Conservation (phyloP, 768 basidiomycete species). For the Mycena albidolilacea region DNA sequence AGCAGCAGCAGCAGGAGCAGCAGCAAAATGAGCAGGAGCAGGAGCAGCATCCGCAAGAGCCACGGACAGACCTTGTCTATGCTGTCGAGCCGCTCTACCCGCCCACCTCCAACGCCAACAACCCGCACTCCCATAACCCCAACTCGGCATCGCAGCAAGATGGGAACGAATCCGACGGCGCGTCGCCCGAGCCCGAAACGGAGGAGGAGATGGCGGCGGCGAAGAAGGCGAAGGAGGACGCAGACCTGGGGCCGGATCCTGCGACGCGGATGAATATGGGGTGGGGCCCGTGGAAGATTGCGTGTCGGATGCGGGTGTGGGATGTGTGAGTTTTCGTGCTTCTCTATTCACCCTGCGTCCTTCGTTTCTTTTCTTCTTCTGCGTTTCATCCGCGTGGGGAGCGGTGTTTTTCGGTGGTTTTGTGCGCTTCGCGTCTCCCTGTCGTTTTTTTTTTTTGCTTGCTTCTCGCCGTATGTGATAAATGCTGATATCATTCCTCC, state of each 20-base stretch:
- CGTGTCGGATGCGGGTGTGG: slow-evolving; percentile 39
- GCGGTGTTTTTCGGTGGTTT: too few relatives aligned
- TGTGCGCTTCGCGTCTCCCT: not conserved
- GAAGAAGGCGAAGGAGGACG: not conserved
- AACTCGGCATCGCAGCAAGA: not conserved
- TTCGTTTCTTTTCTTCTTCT: not conserved
- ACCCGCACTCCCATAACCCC: too few relatives aligned
- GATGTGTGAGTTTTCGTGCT: slow-evolving; percentile 32
- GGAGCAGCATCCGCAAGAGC: not conserved
- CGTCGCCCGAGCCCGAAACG: too few relatives aligned
- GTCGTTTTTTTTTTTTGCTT: too few relatives aligned
- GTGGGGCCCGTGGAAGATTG: slow-evolving; percentile 41
- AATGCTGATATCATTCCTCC: not conserved
- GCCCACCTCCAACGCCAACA: too few relatives aligned
- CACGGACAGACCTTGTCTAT: too few relatives aligned
- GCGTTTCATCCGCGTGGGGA: not conserved
- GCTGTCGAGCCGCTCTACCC: too few relatives aligned
- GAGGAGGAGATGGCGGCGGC: too few relatives aligned
- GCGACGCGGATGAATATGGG: slow-evolving; percentile 21
- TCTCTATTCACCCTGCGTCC: not conserved
- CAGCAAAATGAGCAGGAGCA: slow-evolving; percentile 4
- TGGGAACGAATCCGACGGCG: too few relatives aligned
- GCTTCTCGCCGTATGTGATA: too few relatives aligned
- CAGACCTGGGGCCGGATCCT: slow-evolving; percentile 34
- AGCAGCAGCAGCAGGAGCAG: slow-evolving; percentile 9